A percentile compares a stretch with the other conserved stretches of the same genome.
Conservation (phyloP, 306 rosid genomes). For the Cicer chorassanicum region DNA sequence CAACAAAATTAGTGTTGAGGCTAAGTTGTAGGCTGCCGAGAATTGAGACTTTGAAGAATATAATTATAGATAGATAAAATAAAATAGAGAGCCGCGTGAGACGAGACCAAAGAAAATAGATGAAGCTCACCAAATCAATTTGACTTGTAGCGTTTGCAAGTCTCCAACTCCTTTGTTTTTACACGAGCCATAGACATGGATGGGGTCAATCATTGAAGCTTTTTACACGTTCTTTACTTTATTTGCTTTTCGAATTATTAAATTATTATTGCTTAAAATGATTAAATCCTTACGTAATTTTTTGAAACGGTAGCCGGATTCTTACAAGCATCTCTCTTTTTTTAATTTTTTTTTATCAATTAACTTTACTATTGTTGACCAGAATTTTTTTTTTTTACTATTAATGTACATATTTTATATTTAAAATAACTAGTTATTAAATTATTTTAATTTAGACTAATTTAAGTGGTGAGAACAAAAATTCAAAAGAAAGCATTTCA, state of each 20-base stretch:
- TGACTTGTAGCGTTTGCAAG: slow-evolving; percentile 39
- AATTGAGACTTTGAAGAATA: slow-evolving; percentile 24
- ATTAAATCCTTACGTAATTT: slow-evolving; percentile 1
- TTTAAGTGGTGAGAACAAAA: slow-evolving; percentile 1
- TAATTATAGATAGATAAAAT: neutral
- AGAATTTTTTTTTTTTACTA: too few relatives aligned
- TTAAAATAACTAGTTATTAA: neutral
- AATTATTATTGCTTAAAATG: neutral
- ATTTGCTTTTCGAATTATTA: neutral
- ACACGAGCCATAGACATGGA: slow-evolving; percentile 14
- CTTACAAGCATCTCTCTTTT: neutral
- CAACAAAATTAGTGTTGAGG: slow-evolving; percentile 23
- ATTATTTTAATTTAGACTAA: neutral
- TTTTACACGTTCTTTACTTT: neutral
- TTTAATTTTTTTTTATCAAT: too few relatives aligned
- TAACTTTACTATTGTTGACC: too few relatives aligned
- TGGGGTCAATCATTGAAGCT: slow-evolving; percentile 12
- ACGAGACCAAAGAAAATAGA: neutral
- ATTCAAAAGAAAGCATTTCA: neutral
- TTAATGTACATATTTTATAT: too few relatives aligned
- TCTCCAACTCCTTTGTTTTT: slow-evolving; percentile 4
- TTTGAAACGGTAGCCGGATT: neutral
- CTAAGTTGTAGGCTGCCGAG: slow-evolving; percentile 31
- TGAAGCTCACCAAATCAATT: slow-evolving; percentile 32
- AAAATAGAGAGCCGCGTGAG: slow-evolving; percentile 40